Base-by-base conservation (phyloP, 768 basidiomycete species). In the Russula sp. region DNA sequence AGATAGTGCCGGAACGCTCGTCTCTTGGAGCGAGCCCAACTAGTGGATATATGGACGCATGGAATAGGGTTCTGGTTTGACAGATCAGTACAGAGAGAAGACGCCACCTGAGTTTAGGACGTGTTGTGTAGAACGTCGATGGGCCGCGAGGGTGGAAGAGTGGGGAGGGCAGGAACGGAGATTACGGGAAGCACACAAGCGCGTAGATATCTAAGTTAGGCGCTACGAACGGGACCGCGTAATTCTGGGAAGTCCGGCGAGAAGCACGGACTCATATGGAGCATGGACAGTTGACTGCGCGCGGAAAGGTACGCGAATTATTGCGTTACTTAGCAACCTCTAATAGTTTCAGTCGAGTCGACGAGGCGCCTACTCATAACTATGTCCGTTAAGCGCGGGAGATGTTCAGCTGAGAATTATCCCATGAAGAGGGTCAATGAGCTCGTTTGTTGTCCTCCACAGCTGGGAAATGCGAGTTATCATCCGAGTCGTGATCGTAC, bases 281-380 rank as follows among this genome's bases (percentile, higher is more conserved):
- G 20, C 45, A 16, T 16, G 45, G 16, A 4, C n/a, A 45, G n/a
- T 45, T 45, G 45, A 45, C 45, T n/a, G 45, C 22, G 47, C n/a
- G 27, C 8, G 11, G 10, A 39, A 35, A 57, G 55, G 56, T 39
- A 53, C 62, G 14, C 54, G 56, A 27, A 9, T 53, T 53, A 22
- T 53, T 62, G 34, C 8, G 56, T 53, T 58, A 47, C 62, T 9
- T 47, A 5, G 62, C 56, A 63, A 63, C 62, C 16, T 11, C 13
- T 9, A 18, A 40, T 31, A 16, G 40, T 6, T 45, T n/a, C 4
- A 18, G 37, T 27, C 53, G 44, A 32, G 52, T 16, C 27, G 27
- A 27, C 27, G 27, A 6, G 16, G 22, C 11, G 34, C 58, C 32
- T 32, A 16, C 27, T 37, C 10, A 42, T 45, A 45, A 20, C 14